Conservation (phyloP, 176 grass and related monocot species). For the Luzula sylvatica region DNA sequence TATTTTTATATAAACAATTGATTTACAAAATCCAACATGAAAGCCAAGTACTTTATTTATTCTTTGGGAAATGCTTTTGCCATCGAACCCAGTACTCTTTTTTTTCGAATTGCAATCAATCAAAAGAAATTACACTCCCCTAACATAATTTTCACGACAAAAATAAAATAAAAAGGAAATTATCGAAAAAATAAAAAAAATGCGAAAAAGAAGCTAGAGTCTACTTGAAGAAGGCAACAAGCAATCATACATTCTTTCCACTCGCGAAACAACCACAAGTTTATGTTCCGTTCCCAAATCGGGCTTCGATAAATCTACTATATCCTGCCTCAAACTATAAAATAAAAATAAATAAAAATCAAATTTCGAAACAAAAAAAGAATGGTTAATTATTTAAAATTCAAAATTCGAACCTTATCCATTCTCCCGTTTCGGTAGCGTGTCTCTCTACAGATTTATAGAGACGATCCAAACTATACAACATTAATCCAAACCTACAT, state of each 20-base stretch:
- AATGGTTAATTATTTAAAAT: neutral
- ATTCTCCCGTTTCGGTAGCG: slow-evolving; percentile 79
- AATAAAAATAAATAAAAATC: neutral
- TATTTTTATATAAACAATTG: no score
- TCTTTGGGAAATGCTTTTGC: no score
- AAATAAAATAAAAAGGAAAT: neutral
- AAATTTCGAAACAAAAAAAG: neutral
- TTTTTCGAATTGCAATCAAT: neutral
- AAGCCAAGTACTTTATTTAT: no score
- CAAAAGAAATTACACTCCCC: neutral
- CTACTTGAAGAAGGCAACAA: slow-evolving; percentile 51
- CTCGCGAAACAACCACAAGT: slow-evolving; percentile 37
- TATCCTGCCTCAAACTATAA: slow-evolving; percentile 62
- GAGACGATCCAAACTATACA: slow-evolving; percentile 70
- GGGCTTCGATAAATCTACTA: slow-evolving; percentile 72
- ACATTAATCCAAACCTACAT: slow-evolving; percentile 56
- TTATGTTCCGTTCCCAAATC: slow-evolving; percentile 44
- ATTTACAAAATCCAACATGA: no score
- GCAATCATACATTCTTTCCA: slow-evolving; percentile 71
- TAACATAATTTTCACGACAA: neutral
- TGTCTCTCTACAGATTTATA: slow-evolving; percentile 78
- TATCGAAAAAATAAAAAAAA: neutral
- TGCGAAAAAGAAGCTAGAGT: slow-evolving; percentile 12
- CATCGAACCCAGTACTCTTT: no score
- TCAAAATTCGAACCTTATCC: slow-evolving; percentile 44